Base-by-base conservation (phyloP, 1,284 basidiomycete genomes). In the Boletus semigastroideus region DNA sequence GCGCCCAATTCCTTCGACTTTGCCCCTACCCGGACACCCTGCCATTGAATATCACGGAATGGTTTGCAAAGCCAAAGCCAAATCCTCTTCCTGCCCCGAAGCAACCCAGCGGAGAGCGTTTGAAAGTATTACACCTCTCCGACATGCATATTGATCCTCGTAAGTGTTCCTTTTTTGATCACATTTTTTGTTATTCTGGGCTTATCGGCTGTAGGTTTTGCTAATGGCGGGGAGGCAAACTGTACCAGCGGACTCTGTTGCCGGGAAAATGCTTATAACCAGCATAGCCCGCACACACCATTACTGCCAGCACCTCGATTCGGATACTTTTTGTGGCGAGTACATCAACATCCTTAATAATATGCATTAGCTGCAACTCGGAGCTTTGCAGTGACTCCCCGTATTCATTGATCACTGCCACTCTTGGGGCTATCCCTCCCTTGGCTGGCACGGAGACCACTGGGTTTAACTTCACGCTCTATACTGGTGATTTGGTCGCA, bases 111-210 rank as follows among this genome's bases (percentile, higher is more conserved):
- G 86, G 86, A 11, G 72, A 84, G 60, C 75, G 81, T 42, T 70
- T 92, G 38, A 89, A 87, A 61, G 83, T 92, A 2, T 69, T 92
- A 42, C 90, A 92, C 62, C 59, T 91, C 14, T 90, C 87, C 0
- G 90, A 92, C 61, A 74, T 90, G 53, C 90, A 92, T 68, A 71
- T 92, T 47, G 90, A 92, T 63, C 83, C 90, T 42, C 76, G 79
- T 84, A 59, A 51, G 76, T 60, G 5, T 28, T 14, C 14, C 19
- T 14, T 22, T 13, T 28, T 31, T 19, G 10, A 12, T 34, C 33
- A 9, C 1, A 16, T 19, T n/a, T 31, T 17, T 31, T 9, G 22
- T 48, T 37, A 20, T 17, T 31, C 54, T 4, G 7, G 42, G 30
- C 47, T 53, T 17, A 53, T 50, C 30, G n/a, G 27, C 48, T 31